Base-by-base conservation (phyloP, 305 asterid species). In the Lippia alba region DNA sequence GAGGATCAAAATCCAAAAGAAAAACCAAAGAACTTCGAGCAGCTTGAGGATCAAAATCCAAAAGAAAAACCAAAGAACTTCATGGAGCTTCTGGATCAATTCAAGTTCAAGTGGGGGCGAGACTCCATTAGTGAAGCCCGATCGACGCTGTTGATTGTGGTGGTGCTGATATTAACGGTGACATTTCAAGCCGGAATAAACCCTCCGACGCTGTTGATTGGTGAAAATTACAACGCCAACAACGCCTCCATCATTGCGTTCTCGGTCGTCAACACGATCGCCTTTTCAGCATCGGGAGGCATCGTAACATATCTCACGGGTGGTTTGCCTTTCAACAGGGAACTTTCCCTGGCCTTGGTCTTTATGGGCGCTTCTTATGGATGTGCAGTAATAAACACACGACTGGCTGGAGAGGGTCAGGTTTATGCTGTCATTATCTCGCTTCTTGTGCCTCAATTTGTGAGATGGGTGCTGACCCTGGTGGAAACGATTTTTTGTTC, bases 111-210 rank as follows among this genome's bases (percentile, higher is more conserved):
- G 16, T 49, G 70, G 59, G 33, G 9, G 3, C 8, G 59, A 32
- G 70, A 64, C 58, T 48, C 58, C 4, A 56, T 24, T 3, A 58
- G 49, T 0, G 17, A 64, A 20, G 70, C 70, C 0, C 5, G 59
- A 0, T 12, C 4, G 36, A 32, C 70, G 10, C 70, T 64, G 0
- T n/a, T 64, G 32, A 15, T 49, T 16, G 14, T 64, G 9, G 48
- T n/a, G 5, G 33, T 33, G 11, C 59, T 64, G 4, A 64, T 64
- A 64, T 58, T 8, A 8, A 64, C 59, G 3, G 48, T 49, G 5
- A 49, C 70, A 0, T 64, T 64, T 36, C 9, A 50, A 34, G 70
- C 59, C 2, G 59, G 69, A 30, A 46, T 64, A 24, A 24, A 24
- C 30, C 30, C 30, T 24, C 30, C 30, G 30, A 24, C 30, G 30